Evolutionary conservation across 2,329 filamentous ascomycete genomes (phyloP), one percentile per base, ranked within the genome.

Genomic region (Thelonectria discophora): DNA sequence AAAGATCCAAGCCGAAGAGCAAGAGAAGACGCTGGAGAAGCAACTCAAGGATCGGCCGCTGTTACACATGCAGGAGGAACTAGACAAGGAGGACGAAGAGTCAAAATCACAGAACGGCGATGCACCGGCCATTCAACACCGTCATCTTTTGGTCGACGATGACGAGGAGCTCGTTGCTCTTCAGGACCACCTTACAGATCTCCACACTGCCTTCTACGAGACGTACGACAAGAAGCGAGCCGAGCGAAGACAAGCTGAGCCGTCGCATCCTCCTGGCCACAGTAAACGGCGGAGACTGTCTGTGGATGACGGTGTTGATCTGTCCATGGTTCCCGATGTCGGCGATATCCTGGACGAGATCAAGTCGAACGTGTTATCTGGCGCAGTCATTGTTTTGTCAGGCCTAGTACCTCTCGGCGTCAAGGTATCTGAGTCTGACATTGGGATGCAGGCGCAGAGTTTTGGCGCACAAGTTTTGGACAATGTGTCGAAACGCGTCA

Each of bases 31-130:
- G 1, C 86, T 99, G 50, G 90, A 94, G 73, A 92, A 93, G 63
- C 95, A 99, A 77, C 84, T 98, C 17, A 92, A 89, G 62, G 93
- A 97, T 64, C 87, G 94, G 13, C 95, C 95, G 0, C 79, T 99
- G 27, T 80, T 97, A n/a, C 92, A 95, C 73, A 90, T 97, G 79
- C 95, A 99, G 76, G 91, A 97, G 71, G 85, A 93, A 74, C 84
- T 97, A 20, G 95, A 99, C 72, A 91, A 92, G 69, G 91, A 93
- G 71, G 88, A 92, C 42, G 73, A 76, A 50, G 65, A 71, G 17
- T 61, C 65, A 40, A 69, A 75, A 50, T 20, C 63, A 2, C 72
- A 75, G 34, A 56, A 63, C 6, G 68, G 68, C 20, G 72, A 72
- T 5, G 51, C 72, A 15, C 47, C 75, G 0, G 69, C 75, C 10